Evolutionary conservation across 108 stramenopile genomes (phyloP).

Genomic region (Fragilariopsis cylindrus): DNA sequence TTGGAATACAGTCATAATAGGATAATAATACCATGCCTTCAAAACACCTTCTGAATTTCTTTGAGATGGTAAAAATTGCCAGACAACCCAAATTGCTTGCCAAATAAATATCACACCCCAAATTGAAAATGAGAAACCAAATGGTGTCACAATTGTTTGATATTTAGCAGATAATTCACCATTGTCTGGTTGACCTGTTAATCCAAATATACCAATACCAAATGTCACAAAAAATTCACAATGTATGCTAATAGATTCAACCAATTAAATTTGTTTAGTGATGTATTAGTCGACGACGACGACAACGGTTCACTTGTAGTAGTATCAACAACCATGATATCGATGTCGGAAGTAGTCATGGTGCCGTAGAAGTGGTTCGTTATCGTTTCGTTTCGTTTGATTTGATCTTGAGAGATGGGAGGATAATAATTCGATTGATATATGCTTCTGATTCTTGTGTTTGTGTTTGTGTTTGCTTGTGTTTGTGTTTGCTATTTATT

Average conservation of each 20-base stretch:
- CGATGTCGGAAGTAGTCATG: too few relatives aligned
- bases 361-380: too few relatives aligned
- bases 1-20: conserved; percentile 48
- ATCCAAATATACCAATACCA: conserved; percentile 43
- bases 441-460: too few relatives aligned
- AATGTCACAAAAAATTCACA: conserved; percentile 57
- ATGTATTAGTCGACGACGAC: conserved; percentile 18
- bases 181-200: conserved; percentile 39
- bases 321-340: too few relatives aligned
- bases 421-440: too few relatives aligned
- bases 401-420: too few relatives aligned
- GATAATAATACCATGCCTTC: conserved; percentile 44
- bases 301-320: not conserved
- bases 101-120: conserved; percentile 72
- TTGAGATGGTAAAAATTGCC: conserved; percentile 40
- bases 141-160: conserved; percentile 76
- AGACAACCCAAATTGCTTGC: conserved; percentile 56
- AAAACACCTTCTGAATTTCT: conserved; percentile 43
- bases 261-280: conserved; percentile 32
- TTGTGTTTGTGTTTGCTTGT: too few relatives aligned
- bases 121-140: conserved; percentile 57
- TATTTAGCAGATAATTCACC: conserved; percentile 62
- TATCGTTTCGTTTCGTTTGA: too few relatives aligned
- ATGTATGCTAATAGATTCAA: conserved; percentile 64
- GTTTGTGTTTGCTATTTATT: too few relatives aligned